Evolutionary conservation across 352 stramenopile species (phyloP).

Genomic region (Pythium graminicola): DNA sequence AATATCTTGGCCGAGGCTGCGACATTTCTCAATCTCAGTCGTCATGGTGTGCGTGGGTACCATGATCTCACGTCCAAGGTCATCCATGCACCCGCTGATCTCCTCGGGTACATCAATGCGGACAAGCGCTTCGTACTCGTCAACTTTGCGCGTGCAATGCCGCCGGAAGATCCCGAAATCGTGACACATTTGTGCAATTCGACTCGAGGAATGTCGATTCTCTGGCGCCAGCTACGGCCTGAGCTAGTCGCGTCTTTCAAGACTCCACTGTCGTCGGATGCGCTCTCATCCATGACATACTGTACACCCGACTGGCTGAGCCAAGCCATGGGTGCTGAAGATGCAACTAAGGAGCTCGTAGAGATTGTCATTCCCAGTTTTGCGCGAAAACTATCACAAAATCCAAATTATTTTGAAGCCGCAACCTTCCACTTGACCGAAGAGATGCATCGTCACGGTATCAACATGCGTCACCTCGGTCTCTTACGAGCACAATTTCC

Average conservation of each 20-base stretch:
- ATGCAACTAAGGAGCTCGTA: slow-evolving; percentile 68
- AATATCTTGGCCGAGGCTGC: slow-evolving; percentile 51
- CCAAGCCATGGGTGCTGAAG: slow-evolving; percentile 57
- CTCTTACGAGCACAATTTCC: slow-evolving; percentile 75
- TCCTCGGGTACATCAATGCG: slow-evolving; percentile 65
- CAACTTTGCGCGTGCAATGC: slow-evolving; percentile 84
- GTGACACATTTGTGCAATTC: slow-evolving; percentile 71
- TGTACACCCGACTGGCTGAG: slow-evolving; percentile 81
- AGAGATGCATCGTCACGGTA: slow-evolving; percentile 86
- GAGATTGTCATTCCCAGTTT: slow-evolving; percentile 71
- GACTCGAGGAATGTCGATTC: slow-evolving; percentile 81
- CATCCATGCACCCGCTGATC: slow-evolving; percentile 70
- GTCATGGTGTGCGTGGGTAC: slow-evolving; percentile 77
- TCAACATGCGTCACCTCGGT: slow-evolving; percentile 88
- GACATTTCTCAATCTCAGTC: slow-evolving; percentile 70
- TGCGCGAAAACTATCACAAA: slow-evolving; percentile 68
- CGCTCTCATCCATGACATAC: slow-evolving; percentile 80
- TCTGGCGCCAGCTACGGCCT: slow-evolving; percentile 89
- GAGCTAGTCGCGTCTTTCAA: slow-evolving; percentile 61
- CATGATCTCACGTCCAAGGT: slow-evolving; percentile 84
- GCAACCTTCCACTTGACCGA: slow-evolving; percentile 48
- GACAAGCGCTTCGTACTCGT: slow-evolving; percentile 61
- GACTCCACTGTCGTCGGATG: slow-evolving; percentile 72
- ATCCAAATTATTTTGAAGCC: slow-evolving; percentile 44
- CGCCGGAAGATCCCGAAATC: slow-evolving; percentile 77